Percentiles rank a stretch among this genome's conserved stretches.
Conservation (phyloP, 306 rosid genomes). For the Pyrus betulifolia region DNA sequence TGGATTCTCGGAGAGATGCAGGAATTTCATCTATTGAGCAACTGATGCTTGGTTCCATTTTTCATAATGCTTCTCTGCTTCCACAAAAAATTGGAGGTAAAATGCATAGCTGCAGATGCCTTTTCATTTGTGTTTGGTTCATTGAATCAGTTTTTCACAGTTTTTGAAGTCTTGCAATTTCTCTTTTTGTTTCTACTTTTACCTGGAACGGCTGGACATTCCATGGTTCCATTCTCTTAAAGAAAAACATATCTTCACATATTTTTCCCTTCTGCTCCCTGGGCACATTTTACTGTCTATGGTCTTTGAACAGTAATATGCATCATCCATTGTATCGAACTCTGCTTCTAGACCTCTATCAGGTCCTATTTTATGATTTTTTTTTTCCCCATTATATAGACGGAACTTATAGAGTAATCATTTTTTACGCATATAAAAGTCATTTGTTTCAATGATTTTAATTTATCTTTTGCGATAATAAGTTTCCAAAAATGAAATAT, state of each 20-base stretch:
- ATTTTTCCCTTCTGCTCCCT: background rate
- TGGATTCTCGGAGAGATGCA: constrained; percentile 31
- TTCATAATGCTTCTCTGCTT: constrained; percentile 20
- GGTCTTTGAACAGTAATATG: background rate
- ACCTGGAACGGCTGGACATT: background rate
- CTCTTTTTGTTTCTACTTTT: background rate
- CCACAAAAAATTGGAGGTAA: constrained; percentile 36
- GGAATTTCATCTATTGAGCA: constrained; percentile 25
- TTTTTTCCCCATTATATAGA: background rate
- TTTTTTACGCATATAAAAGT: background rate
- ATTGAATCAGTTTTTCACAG: background rate
- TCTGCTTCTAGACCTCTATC: background rate
- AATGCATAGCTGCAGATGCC: constrained; percentile 1
- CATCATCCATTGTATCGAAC: background rate
- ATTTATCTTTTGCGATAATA: background rate
- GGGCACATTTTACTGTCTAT: background rate
- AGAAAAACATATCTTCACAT: background rate
- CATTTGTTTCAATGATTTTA: background rate
- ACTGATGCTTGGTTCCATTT: constrained; percentile 24
- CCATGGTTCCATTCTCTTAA: background rate
- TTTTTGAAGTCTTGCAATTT: background rate
- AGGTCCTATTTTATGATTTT: background rate
- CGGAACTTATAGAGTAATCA: background rate
- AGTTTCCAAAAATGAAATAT: background rate
- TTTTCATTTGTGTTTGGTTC: background rate